Percentiles rank a stretch among this genome's conserved stretches.
Conservation (phyloP, 2,329 filamentous ascomycete species). For the Talaromyces marneffei region DNA sequence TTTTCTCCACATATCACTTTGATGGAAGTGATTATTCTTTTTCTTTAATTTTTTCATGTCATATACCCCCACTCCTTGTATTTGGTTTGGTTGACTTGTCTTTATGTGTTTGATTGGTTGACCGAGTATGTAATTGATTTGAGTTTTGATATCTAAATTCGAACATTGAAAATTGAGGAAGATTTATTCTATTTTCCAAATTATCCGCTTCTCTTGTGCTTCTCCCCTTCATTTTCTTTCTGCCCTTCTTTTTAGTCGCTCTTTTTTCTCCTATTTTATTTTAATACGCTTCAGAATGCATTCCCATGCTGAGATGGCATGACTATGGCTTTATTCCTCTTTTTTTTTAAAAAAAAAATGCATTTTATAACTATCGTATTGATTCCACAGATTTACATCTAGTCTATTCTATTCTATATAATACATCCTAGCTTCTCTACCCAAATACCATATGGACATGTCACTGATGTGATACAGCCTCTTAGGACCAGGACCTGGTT, state of each 20-base stretch:
- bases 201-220: neutral
- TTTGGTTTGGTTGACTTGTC: constrained; percentile 10
- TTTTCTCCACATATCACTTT: neutral
- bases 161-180: neutral
- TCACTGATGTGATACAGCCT: too few species aligned
- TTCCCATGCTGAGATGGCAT: neutral
- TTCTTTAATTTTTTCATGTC: neutral
- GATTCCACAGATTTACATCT: neutral
- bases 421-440: neutral
- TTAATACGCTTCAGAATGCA: neutral
- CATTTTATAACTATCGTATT: neutral
- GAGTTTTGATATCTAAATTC: neutral
- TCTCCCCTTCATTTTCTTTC: neutral
- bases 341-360: neutral
- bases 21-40: neutral
- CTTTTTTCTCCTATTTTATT: neutral
- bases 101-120: neutral
- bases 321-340: neutral
- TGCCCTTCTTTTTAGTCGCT: neutral
- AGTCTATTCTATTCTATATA: neutral
- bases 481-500: too few species aligned
- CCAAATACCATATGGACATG: too few species aligned
- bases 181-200: neutral
- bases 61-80: constrained; percentile 13
- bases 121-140: neutral